Evolutionary conservation across 2,329 filamentous ascomycete species (phyloP).

Genomic region (Curvularia sp.): DNA sequence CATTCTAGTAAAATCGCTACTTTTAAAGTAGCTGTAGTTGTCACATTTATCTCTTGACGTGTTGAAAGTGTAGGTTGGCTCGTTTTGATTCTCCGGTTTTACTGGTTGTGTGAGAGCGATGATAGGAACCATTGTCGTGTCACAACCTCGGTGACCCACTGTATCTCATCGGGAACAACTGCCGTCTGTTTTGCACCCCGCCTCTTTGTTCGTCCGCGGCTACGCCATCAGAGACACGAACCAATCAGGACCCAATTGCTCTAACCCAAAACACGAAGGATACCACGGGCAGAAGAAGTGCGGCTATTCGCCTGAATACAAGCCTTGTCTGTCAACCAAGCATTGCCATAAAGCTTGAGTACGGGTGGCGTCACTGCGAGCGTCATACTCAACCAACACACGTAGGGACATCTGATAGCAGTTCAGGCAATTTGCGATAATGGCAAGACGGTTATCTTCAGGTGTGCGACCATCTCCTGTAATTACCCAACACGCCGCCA

Average conservation of each 20-base stretch:
- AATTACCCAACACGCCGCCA: not conserved
- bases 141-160: constrained; percentile 1
- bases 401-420: not conserved
- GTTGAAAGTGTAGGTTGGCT: too few species aligned
- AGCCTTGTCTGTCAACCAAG: constrained; percentile 11
- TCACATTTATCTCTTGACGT: too few species aligned
- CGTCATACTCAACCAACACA: not conserved
- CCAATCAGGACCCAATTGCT: not conserved
- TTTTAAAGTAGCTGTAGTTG: too few species aligned
- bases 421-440: not conserved
- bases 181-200: not conserved
- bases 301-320: not conserved
- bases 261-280: not conserved
- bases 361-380: constrained; percentile 8
- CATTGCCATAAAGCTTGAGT: constrained; percentile 22
- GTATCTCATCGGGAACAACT: not conserved
- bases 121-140: not conserved
- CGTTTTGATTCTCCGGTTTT: too few species aligned
- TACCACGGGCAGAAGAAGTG: not conserved
- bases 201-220: not conserved
- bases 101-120: not conserved
- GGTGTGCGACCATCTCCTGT: not conserved
- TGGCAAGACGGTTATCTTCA: not conserved
- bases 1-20: too few species aligned
- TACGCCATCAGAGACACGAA: not conserved